Base-by-base conservation (phyloP, 2,329 filamentous ascomycete species). In the Hymenoscyphus fructigenus region DNA sequence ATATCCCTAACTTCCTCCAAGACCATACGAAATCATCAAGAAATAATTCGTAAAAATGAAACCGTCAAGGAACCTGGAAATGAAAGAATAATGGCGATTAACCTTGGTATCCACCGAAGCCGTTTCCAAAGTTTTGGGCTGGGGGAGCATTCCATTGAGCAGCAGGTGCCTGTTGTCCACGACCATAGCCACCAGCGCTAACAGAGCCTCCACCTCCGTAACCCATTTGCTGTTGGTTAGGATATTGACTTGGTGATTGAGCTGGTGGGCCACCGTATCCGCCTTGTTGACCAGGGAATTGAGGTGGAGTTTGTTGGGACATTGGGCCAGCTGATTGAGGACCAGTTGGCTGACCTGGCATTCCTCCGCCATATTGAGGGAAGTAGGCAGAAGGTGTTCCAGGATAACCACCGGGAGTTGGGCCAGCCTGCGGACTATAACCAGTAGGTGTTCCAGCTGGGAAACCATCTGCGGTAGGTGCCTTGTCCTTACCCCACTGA, bases 401-500 rank as follows among this genome's bases (percentile, higher is more conserved):
- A 69, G 91, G 89, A n/a, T 90, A 97, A 63, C 84, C 88, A 61
- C 81, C 82, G 62, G 85, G 87, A 71, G 84, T 89, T 79, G 87
- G 88, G 72, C 85, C 89, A 73, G 88, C 91, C 76, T 93, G 91
- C 62, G 93, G 87, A 73, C 86, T 89, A 74, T 87, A 89, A 28
- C 82, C 80, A 76, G 86, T 85, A 72, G 85, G 90, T 72, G 91
- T 88, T 76, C 91, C 94, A 72, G 92, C 91, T 38, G 57, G 34
- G 73, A 97, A 96, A 72, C 90, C 91, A 74, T 91, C 85, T 71
- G 69, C 67, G 47, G 88, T 93, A 32, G 95, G 92, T 61, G 93
- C 93, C 81, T 97, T 96, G 80, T 99, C 95, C 82, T 99, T 99
- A 77, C 95, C 95, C 95, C 95, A 99, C 94, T 98, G 76, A 47